phyloP scores from a whole-genome alignment of 1,139 yeast species.

The Taphrina betulina region DNA sequence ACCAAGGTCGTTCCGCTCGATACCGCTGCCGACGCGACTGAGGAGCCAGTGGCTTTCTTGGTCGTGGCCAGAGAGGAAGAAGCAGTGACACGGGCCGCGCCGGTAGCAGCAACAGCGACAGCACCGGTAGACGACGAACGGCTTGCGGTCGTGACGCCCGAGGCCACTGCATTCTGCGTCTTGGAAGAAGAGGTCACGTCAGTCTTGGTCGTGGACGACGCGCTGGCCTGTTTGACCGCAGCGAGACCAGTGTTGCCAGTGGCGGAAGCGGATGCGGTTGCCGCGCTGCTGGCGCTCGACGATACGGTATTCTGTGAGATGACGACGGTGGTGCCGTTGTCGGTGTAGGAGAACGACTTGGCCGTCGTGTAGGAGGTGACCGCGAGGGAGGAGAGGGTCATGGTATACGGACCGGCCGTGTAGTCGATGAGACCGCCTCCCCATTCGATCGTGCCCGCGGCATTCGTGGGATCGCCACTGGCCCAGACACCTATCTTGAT shows the following conservation, averaged over 20 bases:
- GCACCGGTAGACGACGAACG: background rate
- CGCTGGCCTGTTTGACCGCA: background rate
- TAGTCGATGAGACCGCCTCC: slow-evolving; percentile 84
- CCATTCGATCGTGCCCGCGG: slow-evolving; percentile 82
- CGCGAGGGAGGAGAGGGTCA: slow-evolving; percentile 16
- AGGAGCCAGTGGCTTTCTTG: slow-evolving; percentile 1
- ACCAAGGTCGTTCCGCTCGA: too few species aligned
- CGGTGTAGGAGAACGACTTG: slow-evolving; percentile 17
- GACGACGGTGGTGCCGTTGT: slow-evolving; percentile 12
- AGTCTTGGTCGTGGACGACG: too few species aligned
- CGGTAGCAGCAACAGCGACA: slow-evolving; percentile 5
- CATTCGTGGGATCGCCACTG: slow-evolving; percentile 67
- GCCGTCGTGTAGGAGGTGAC: slow-evolving; percentile 27
- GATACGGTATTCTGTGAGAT: slow-evolving; percentile 3
- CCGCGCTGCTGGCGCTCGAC: background rate
- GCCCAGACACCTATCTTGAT: slow-evolving; percentile 91
- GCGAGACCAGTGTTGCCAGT: too few species aligned
- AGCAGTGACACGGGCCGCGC: background rate
- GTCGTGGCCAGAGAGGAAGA: background rate
- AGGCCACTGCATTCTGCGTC: background rate
- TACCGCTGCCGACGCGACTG: too few species aligned
- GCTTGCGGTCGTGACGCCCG: background rate
- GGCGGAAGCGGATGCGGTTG: background rate
- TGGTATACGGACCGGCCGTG: slow-evolving; percentile 27
- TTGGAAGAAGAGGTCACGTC: background rate